Evolutionary conservation across 2,329 filamentous ascomycete species (phyloP).

Genomic region (Orbilia quercus): DNA sequence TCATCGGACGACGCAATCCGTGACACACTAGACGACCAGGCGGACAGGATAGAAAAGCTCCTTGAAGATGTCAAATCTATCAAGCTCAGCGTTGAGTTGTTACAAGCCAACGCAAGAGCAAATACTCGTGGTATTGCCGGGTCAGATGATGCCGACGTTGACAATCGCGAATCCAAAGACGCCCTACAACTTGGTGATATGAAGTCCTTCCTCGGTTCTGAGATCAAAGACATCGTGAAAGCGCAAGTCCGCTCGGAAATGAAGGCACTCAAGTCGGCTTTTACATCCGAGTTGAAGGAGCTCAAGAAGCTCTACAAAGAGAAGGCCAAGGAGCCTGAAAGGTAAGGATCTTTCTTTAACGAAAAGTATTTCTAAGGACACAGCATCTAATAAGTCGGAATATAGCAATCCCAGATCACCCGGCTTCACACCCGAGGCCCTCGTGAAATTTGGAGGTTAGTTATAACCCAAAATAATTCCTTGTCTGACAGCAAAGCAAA

Average conservation of each 20-base stretch:
- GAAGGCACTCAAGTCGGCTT: constrained; percentile 49
- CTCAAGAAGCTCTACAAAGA: constrained; percentile 54
- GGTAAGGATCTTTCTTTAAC: constrained; percentile 14
- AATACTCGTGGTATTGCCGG: constrained; percentile 47
- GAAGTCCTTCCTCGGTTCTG: constrained; percentile 40
- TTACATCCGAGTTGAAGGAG: constrained; percentile 49
- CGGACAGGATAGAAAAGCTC: constrained; percentile 53
- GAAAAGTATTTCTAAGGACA: background rate
- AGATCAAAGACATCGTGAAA: constrained; percentile 55
- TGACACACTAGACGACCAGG: constrained; percentile 53
- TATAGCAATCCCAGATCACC: constrained; percentile 53
- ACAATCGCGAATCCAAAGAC: constrained; percentile 31
- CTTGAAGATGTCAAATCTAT: constrained; percentile 53
- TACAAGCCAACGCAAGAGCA: constrained; percentile 47
- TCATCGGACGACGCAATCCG: constrained; percentile 50
- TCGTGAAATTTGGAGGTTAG: constrained; percentile 53
- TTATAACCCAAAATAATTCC: background rate
- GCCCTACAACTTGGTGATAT: constrained; percentile 32
- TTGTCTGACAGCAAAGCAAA: background rate
- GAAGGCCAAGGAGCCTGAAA: constrained; percentile 48
- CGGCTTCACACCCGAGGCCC: constrained; percentile 47
- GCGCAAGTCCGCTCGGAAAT: constrained; percentile 55
- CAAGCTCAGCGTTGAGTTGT: constrained; percentile 42
- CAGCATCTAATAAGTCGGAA: constrained; percentile 10
- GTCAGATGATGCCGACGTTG: constrained; percentile 39